Evolutionary conservation across 352 stramenopile species (phyloP).

Genomic region (Globisporangium rhizosaccharum): DNA sequence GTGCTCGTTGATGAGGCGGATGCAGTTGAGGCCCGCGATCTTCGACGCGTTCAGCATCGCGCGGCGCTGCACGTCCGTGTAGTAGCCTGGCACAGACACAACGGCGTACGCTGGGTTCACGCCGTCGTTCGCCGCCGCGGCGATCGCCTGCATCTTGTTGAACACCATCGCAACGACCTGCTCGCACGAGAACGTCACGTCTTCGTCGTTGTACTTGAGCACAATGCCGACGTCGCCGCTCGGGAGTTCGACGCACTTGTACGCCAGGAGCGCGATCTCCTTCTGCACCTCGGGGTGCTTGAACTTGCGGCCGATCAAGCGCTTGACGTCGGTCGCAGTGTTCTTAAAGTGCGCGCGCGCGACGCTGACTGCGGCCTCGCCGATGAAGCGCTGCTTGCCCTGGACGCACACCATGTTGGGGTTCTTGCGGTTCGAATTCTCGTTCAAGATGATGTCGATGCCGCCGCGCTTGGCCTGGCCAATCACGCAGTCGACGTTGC

Average conservation of each 20-base stretch:
- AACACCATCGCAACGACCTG: constrained; percentile 97
- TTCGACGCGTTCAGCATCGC: constrained; percentile 91
- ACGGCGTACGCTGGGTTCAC: constrained; percentile 89
- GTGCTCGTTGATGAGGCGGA: constrained; percentile 98
- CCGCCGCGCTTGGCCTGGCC: constrained; percentile 94
- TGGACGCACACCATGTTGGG: constrained; percentile 88
- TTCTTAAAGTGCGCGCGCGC: constrained; percentile 97
- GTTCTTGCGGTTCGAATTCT: constrained; percentile 98
- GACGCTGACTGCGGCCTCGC: constrained; percentile 87
- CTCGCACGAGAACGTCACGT: constrained; percentile 91
- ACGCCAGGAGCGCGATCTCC: constrained; percentile 92
- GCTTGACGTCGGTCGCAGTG: constrained; percentile 96
- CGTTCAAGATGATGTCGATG: constrained; percentile 99
- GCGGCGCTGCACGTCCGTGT: constrained; percentile 95
- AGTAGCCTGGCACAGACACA: constrained; percentile 96
- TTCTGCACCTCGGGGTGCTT: constrained; percentile 93
- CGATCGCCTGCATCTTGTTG: constrained; percentile 95
- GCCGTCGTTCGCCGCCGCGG: constrained; percentile 88
- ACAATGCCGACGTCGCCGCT: constrained; percentile 88
- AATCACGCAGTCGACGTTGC: constrained; percentile 95
- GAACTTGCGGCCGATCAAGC: constrained; percentile 96
- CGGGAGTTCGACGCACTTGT: constrained; percentile 86
- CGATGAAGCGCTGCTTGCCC: constrained; percentile 93
- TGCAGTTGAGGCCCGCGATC: constrained; percentile 95
- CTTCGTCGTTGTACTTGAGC: constrained; percentile 91